phyloP scores from a whole-genome alignment of 495 filamentous ascomycete species.

The Chaetomium cochliodes region DNA sequence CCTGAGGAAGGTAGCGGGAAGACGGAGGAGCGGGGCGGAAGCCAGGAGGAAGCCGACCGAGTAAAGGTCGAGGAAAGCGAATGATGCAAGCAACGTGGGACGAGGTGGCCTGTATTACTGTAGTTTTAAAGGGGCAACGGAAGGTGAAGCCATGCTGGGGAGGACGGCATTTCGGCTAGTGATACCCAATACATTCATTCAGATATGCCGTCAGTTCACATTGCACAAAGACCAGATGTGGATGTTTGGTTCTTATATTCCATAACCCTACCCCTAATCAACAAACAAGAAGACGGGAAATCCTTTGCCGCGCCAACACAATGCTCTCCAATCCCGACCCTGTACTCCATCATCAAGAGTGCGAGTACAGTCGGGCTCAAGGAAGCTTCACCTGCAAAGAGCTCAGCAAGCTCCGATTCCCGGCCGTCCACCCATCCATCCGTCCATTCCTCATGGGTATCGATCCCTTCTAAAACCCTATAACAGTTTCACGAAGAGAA shows the following conservation, averaged over 20 bases:
- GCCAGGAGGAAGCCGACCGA: slow-evolving; percentile 17
- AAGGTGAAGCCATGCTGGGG: not conserved
- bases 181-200: slow-evolving; percentile 11
- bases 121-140: not conserved
- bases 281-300: slow-evolving; percentile 6
- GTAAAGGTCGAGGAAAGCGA: slow-evolving; percentile 7
- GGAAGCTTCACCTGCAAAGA: not conserved
- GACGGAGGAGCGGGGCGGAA: slow-evolving; percentile 32
- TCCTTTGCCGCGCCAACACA: not conserved
- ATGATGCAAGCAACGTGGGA: not conserved
- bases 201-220: not conserved
- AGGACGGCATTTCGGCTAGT: not conserved
- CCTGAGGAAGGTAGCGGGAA: slow-evolving; percentile 49
- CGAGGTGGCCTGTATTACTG: not conserved
- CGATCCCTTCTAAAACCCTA: slow-evolving; percentile 36
- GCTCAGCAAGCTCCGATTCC: slow-evolving; percentile 5
- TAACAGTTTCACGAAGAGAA: slow-evolving; percentile 30
- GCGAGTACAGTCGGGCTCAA: not conserved
- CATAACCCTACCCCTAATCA: slow-evolving; percentile 13
- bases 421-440: slow-evolving; percentile 4
- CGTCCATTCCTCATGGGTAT: slow-evolving; percentile 27
- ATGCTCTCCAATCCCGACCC: not conserved
- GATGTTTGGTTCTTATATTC: slow-evolving; percentile 3
- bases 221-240: not conserved
- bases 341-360: not conserved